Percentiles rank a stretch among this genome's conserved stretches.
These are phyloP conservation scores for Fusarium sp. DNA, from an alignment of 2,329 filamentous ascomycete genomes.

Conservation along the genomic window DNA sequence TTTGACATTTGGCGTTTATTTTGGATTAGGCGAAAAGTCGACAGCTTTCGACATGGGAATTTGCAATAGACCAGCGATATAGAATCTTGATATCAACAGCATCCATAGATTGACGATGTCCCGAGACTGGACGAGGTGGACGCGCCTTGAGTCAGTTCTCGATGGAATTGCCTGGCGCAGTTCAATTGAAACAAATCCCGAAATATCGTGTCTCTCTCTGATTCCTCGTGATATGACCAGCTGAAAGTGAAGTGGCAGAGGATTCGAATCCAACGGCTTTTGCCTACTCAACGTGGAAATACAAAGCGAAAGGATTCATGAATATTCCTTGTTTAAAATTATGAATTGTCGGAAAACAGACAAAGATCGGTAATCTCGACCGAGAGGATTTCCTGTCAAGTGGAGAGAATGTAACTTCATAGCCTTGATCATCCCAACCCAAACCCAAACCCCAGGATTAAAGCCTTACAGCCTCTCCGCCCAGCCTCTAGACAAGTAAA, in stretches of 20 bases:
- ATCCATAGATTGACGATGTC: conserved; percentile 30
- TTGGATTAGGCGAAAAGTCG: conserved; percentile 22
- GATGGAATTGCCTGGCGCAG: conserved; percentile 32
- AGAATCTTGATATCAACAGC: conserved; percentile 36
- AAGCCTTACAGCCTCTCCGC: not conserved
- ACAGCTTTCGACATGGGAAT: conserved; percentile 30
- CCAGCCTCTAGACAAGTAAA: not conserved
- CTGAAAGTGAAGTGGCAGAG: not conserved
- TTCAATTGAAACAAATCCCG: conserved; percentile 36
- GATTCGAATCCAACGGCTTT: not conserved
- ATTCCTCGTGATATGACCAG: not conserved
- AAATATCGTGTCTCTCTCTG: not conserved
- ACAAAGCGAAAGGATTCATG: not conserved
- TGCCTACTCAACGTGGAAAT: not conserved
- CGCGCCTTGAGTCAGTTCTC: not conserved
- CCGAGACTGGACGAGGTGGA: not conserved
- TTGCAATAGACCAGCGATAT: conserved; percentile 37
- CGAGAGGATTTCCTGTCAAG: not conserved
- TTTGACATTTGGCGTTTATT: conserved; percentile 18
- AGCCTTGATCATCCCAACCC: not conserved
- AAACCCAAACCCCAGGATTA: not conserved
- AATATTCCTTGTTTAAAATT: not conserved
- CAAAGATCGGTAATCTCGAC: not conserved
- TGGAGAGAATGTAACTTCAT: not conserved
- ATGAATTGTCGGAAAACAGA: not conserved